Conservation (phyloP, 108 stramenopile species). For the Epipyxis sp. region DNA sequence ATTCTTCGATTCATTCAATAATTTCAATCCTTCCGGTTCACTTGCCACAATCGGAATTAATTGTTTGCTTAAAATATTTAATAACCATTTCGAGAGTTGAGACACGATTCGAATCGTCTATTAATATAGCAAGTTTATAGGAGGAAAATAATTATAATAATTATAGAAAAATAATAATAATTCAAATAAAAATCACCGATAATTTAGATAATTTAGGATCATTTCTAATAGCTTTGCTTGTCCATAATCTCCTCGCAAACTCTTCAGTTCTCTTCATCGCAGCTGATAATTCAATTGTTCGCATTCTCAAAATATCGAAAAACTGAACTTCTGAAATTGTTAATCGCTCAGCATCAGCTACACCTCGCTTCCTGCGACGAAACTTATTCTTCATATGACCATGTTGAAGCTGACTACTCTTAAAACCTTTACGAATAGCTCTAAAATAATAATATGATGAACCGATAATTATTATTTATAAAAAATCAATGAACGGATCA, state of each 20-base stretch:
- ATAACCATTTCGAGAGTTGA: slow-evolving; percentile 21
- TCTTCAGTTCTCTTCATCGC: background rate
- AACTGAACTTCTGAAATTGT: slow-evolving; percentile 13
- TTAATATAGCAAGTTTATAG: background rate
- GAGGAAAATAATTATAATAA: too few relatives aligned
- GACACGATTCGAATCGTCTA: background rate
- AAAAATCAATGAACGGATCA: background rate
- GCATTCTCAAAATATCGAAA: slow-evolving; percentile 21
- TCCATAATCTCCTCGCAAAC: slow-evolving; percentile 12
- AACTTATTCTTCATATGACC: background rate
- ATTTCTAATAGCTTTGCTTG: background rate
- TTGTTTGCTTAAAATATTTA: background rate
- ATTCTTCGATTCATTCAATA: background rate
- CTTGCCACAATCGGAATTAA: background rate
- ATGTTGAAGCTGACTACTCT: background rate
- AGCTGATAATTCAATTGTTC: background rate
- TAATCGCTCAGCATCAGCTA: background rate
- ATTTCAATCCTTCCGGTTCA: background rate
- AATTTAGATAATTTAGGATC: background rate
- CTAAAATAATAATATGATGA: background rate
- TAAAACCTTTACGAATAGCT: background rate
- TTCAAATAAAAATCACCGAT: too few relatives aligned
- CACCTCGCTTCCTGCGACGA: background rate
- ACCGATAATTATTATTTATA: background rate
- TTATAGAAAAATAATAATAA: too few relatives aligned